Conservation (phyloP, 345 rosid species). For the Excoecaria cochinchinensis region DNA sequence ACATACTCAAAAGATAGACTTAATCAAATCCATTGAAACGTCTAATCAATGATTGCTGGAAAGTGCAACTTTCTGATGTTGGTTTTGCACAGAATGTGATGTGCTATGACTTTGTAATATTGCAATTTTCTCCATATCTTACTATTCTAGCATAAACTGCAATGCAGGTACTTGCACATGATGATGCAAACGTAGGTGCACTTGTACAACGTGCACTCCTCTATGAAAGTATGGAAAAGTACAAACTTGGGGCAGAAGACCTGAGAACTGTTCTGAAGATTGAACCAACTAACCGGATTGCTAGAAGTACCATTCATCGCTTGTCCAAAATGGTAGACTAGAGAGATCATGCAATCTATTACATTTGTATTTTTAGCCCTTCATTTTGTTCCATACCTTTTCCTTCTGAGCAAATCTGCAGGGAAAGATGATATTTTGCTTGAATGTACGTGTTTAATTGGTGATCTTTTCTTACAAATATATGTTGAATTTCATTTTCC, state of each 20-base stretch:
- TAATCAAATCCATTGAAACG: background rate
- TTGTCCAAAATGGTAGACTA: constrained; percentile 74
- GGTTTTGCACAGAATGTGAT: background rate
- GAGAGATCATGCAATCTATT: constrained; percentile 12
- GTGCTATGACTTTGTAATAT: background rate
- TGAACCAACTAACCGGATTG: constrained; percentile 82
- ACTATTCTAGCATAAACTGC: background rate
- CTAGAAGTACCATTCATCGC: constrained; percentile 96
- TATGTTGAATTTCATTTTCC: constrained; percentile 1
- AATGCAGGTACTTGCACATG: constrained; percentile 72
- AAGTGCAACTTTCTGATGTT: background rate
- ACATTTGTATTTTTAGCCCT: background rate
- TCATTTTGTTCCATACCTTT: constrained; percentile 2
- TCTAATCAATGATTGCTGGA: background rate
- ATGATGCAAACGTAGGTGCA: constrained; percentile 62
- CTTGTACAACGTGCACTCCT: constrained; percentile 90
- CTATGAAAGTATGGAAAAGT: constrained; percentile 98
- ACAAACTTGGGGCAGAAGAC: constrained; percentile 95
- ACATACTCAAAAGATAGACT: background rate
- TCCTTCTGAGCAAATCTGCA: constrained; percentile 1
- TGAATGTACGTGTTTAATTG: constrained; percentile 2
- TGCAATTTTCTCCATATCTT: background rate
- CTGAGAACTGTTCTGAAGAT: constrained; percentile 86
- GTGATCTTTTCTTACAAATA: constrained; percentile 1
- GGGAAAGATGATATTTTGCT: constrained; percentile 13